Evolutionary conservation across 805 yeast species (phyloP), one percentile per base, ranked within the genome.

Genomic region (Yamadazyma tumulicola): DNA sequence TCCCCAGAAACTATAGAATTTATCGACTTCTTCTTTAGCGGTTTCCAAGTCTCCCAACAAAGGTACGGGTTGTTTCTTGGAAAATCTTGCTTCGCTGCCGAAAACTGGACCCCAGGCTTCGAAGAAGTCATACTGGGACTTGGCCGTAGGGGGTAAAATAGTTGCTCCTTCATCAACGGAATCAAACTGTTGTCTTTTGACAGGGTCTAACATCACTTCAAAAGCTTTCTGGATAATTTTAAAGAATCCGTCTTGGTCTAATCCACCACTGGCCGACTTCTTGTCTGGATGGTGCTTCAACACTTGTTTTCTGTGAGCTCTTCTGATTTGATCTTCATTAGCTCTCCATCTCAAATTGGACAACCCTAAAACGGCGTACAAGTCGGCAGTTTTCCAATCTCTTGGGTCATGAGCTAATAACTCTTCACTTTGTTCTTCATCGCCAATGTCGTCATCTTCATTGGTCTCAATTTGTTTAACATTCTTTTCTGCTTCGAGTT

Each of bases 281-380:
- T 93, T 93, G 68, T 93, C 98, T 48, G 98, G 98, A 64, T 93
- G 98, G 64, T 91, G 96, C 71, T 82, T 86, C 67, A 93, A 75
- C 19, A 93, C 97, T 68, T 87, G 94, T 62, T 82, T 83, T 75
- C 98, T 83, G 75, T 91, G 97, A 38, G 97, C 97, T 62, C 88
- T 82, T 68, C 95, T 83, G 57, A 93, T 80, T 66, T 89, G 97
- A 52, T 82, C 94, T 52, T 82, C 89, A 37, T 86, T 87, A 47
- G 98, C 97, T 49, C 67, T 79, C 81, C 76, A 82, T 73, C 98
- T 81, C 64, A 85, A 78, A 59, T 87, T 85, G 43, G 95, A 81
- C 53, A 93, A 72, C 46, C 98, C 97, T 66, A 93, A 77, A 32
- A 93, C 97, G 36, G 95, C 95, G 55, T 93, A 93, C 66, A 93